Evolutionary conservation across 176 grass and related monocot species (phyloP).

Genomic region (Oryza longistaminata): DNA sequence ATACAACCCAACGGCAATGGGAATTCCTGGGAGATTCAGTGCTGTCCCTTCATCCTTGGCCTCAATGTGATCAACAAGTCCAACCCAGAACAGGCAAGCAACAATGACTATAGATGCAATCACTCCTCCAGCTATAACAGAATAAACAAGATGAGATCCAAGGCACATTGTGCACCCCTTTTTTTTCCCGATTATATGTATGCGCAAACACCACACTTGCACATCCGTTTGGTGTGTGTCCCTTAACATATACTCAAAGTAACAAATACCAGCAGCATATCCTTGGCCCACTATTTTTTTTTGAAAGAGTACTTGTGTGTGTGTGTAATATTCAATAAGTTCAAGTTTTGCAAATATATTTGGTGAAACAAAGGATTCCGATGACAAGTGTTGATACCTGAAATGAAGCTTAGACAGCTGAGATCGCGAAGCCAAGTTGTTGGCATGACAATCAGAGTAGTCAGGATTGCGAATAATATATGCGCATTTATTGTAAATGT

Average conservation of each 20-base stretch:
- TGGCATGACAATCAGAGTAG: constrained; percentile 58
- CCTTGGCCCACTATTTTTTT: too few relatives aligned
- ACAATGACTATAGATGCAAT: constrained; percentile 57
- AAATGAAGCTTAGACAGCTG: constrained; percentile 67
- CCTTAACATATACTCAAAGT: too few relatives aligned
- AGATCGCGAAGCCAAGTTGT: constrained; percentile 68
- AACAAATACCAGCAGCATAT: too few relatives aligned
- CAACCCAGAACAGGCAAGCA: constrained; percentile 66
- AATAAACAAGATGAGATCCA: not conserved
- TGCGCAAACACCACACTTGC: too few relatives aligned
- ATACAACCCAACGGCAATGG: constrained; percentile 73
- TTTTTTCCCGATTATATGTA: too few relatives aligned
- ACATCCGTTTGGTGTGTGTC: too few relatives aligned
- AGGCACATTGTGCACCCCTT: not conserved
- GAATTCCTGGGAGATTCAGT: constrained; percentile 57
- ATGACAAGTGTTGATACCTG: constrained; percentile 33
- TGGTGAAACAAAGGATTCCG: not conserved
- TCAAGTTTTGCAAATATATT: not conserved
- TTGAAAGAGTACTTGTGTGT: too few relatives aligned
- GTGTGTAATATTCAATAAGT: not conserved
- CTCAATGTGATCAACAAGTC: constrained; percentile 61
- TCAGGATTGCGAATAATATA: constrained; percentile 60
- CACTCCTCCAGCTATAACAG: constrained; percentile 65
- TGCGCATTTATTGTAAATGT: constrained; percentile 39
- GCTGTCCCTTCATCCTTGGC: constrained; percentile 43